Conservation (phyloP, 306 rosid genomes). For the Inga leiocalycina region DNA sequence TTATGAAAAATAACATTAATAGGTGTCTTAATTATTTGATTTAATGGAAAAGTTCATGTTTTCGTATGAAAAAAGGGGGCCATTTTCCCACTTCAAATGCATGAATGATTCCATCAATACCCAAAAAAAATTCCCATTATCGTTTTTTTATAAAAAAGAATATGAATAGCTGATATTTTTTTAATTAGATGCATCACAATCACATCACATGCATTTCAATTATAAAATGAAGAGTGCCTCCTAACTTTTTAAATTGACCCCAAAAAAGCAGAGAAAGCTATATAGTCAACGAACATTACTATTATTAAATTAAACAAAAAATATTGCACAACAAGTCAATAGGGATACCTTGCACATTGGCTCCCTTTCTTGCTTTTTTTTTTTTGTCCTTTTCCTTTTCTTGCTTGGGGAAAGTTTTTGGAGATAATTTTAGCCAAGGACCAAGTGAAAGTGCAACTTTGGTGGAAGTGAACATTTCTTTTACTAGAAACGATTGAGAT, state of each 20-base stretch:
- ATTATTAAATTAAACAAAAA: not conserved
- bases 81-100: not conserved
- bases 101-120: not conserved
- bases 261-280: not conserved
- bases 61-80: not conserved
- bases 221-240: not conserved
- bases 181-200: not conserved
- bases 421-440: too few species aligned
- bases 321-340: not conserved
- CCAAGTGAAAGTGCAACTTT: too few species aligned
- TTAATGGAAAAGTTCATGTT: too few species aligned
- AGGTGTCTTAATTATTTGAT: too few species aligned
- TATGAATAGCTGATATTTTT: not conserved
- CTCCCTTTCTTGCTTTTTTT: not conserved
- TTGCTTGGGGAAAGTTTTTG: too few species aligned
- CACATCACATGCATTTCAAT: not conserved
- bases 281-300: not conserved
- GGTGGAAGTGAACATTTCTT: too few species aligned
- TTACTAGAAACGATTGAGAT: too few species aligned
- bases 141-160: not conserved
- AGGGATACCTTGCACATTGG: not conserved
- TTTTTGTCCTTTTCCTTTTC: too few species aligned
- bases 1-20: too few species aligned
- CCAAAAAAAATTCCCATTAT: not conserved
- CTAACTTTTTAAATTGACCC: not conserved